Percentiles rank a stretch among this genome's conserved stretches.
Conservation (phyloP, 257 asterid genomes). For the Schizonepeta tenuifolia region DNA sequence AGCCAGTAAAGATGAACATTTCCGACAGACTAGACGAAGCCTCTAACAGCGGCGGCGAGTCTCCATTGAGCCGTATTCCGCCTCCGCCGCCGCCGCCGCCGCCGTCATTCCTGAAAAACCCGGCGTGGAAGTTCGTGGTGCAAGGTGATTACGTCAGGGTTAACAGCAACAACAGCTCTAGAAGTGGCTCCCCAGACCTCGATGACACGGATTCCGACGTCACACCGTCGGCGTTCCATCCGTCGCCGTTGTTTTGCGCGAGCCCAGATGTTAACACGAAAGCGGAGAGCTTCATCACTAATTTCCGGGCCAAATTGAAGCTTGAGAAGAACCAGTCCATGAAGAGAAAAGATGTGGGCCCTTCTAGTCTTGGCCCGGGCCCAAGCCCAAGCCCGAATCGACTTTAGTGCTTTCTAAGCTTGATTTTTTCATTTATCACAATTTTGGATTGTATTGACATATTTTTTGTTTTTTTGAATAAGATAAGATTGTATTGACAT, state of each 20-base stretch:
- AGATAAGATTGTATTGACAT: no score
- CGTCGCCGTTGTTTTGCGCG: slow-evolving; percentile 68
- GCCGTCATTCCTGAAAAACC: slow-evolving; percentile 58
- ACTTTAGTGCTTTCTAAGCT: slow-evolving; percentile 29
- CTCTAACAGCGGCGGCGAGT: slow-evolving; percentile 67
- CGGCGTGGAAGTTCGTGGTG: slow-evolving; percentile 81
- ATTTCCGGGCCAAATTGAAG: slow-evolving; percentile 56
- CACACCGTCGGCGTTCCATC: slow-evolving; percentile 57
- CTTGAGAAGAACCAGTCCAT: slow-evolving; percentile 52
- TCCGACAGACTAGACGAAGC: slow-evolving; percentile 51
- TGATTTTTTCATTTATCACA: slow-evolving; percentile 22
- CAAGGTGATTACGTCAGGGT: slow-evolving; percentile 84
- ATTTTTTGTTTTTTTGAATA: not conserved
- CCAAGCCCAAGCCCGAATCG: slow-evolving; percentile 44
- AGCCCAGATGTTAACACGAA: slow-evolving; percentile 91
- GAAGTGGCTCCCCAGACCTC: slow-evolving; percentile 74
- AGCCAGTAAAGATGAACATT: slow-evolving; percentile 33
- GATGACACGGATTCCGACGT: slow-evolving; percentile 65
- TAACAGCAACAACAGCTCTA: slow-evolving; percentile 65
- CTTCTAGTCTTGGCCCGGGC: slow-evolving; percentile 49
- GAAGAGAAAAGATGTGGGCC: slow-evolving; percentile 48
- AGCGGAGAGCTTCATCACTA: slow-evolving; percentile 84
- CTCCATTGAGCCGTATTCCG: slow-evolving; percentile 64
- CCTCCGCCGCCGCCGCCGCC: slow-evolving; percentile 91
- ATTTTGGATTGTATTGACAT: slow-evolving; percentile 6